Percentiles rank a stretch among this genome's conserved stretches.
Evolutionary conservation across 1,284 basidiomycete genomes (phyloP).

Genomic region (Anthracocystis panici-leucophaei): DNA sequence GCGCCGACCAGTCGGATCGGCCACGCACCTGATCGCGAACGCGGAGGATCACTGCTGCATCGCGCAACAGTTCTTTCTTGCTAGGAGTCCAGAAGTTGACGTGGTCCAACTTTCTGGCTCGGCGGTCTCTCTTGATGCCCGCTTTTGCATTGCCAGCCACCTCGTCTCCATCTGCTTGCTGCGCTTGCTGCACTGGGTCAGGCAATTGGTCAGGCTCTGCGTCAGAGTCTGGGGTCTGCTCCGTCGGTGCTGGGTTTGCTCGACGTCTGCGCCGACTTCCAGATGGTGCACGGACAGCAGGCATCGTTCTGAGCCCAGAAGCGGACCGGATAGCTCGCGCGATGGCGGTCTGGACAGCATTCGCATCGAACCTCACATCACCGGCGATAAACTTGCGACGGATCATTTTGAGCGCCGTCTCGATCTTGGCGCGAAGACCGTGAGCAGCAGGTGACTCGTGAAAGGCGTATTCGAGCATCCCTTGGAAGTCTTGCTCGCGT

Average conservation of each 20-base stretch:
- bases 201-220: background rate
- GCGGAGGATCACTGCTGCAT: slow-evolving; percentile 83
- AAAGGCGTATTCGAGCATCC: slow-evolving; percentile 34
- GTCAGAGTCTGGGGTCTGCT: slow-evolving; percentile 1
- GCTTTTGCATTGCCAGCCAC: background rate
- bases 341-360: slow-evolving; percentile 33
- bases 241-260: background rate
- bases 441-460: slow-evolving; percentile 17
- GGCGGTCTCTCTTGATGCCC: slow-evolving; percentile 19
- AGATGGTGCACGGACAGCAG: slow-evolving; percentile 17
- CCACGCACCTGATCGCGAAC: slow-evolving; percentile 77
- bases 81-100: slow-evolving; percentile 78
- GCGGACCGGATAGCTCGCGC: slow-evolving; percentile 27
- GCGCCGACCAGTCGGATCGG: slow-evolving; percentile 78
- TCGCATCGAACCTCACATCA: slow-evolving; percentile 26
- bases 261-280: slow-evolving; percentile 9
- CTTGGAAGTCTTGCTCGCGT: slow-evolving; percentile 29
- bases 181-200: background rate
- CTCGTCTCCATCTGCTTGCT: slow-evolving; percentile 1
- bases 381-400: slow-evolving; percentile 38
- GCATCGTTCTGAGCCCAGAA: slow-evolving; percentile 28
- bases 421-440: slow-evolving; percentile 34
- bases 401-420: slow-evolving; percentile 26
- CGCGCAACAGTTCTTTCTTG: slow-evolving; percentile 86
- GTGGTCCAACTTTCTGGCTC: slow-evolving; percentile 20